Conservation (phyloP, 148 eudicot species). For the Drosera capensis region DNA sequence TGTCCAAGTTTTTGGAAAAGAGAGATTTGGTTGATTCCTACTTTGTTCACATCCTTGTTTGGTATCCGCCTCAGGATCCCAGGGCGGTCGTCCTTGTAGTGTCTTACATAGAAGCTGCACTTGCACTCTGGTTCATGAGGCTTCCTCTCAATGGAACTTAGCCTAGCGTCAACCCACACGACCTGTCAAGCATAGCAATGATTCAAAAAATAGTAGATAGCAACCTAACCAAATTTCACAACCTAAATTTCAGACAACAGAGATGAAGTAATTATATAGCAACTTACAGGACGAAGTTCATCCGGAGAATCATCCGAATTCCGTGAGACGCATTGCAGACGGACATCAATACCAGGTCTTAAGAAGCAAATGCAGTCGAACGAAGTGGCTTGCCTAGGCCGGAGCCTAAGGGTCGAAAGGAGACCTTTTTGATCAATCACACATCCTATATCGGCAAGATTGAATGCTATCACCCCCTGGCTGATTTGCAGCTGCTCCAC, state of each 20-base stretch:
- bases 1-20: conserved; percentile 51
- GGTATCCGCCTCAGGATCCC: conserved; percentile 26
- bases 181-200: no score
- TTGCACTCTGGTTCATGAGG: conserved; percentile 53
- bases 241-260: no score
- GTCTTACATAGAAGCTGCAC: conserved; percentile 53
- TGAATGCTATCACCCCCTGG: conserved; percentile 33
- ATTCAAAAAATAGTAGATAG: no score
- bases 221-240: no score
- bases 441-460: conserved; percentile 34
- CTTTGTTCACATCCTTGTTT: conserved; percentile 29
- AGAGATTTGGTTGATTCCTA: conserved; percentile 43
- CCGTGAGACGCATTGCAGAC: conserved; percentile 31
- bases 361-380: conserved; percentile 67
- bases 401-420: conserved; percentile 48
- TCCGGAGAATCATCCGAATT: conserved; percentile 24
- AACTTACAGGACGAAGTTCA: conserved; percentile 36
- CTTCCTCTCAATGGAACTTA: conserved; percentile 61
- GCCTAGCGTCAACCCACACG: conserved; percentile 77
- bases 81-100: conserved; percentile 31
- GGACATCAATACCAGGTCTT: conserved; percentile 75
- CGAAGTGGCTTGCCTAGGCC: conserved; percentile 56
- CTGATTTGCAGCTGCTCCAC: conserved; percentile 54
- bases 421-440: conserved; percentile 39
- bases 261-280: no score